A percentile compares a stretch with the other conserved stretches of the same genome.
phyloP scores from a whole-genome alignment of 2,329 filamentous ascomycete species.

The Beauveria brongniartii region DNA sequence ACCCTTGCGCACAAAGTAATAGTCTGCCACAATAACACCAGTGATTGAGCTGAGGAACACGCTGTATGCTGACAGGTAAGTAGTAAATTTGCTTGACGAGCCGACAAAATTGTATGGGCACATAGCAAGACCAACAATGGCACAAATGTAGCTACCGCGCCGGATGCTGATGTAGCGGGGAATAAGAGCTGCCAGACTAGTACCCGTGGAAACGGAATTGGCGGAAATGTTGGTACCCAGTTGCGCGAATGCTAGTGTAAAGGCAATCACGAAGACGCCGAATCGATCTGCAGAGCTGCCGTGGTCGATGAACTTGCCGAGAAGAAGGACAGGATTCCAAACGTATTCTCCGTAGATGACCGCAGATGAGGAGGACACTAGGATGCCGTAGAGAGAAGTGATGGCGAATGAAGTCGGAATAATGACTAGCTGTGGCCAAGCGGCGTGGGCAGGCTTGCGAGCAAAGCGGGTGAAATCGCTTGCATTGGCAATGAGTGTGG shows the following conservation, averaged over 20 bases:
- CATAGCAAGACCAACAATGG: conserved; percentile 71
- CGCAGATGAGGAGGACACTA: conserved; percentile 64
- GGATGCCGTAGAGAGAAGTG: conserved; percentile 78
- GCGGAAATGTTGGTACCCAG: conserved; percentile 82
- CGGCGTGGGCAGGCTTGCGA: conserved; percentile 61
- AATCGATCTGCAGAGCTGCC: conserved; percentile 62
- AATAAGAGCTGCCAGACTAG: conserved; percentile 71
- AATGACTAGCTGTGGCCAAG: conserved; percentile 72
- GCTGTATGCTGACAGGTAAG: conserved; percentile 84
- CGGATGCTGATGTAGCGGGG: conserved; percentile 79
- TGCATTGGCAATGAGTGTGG: conserved; percentile 74
- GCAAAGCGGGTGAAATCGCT: conserved; percentile 85
- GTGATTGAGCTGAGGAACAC: conserved; percentile 92
- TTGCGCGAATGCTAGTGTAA: conserved; percentile 69
- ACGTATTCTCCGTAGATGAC: conserved; percentile 60
- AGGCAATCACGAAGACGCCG: conserved; percentile 65
- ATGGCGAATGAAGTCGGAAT: conserved; percentile 66
- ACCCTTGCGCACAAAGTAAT: conserved; percentile 77
- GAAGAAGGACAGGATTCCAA: conserved; percentile 65
- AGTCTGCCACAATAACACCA: conserved; percentile 83
- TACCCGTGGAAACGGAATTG: conserved; percentile 76
- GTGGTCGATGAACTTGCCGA: conserved; percentile 60
- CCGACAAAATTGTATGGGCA: conserved; percentile 78
- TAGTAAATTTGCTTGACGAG: conserved; percentile 74
- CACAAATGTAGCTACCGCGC: conserved; percentile 80